These are phyloP conservation scores for Kodamaea anthophila DNA, from an alignment of 1,139 yeast species.

Conservation along the genomic window DNA sequence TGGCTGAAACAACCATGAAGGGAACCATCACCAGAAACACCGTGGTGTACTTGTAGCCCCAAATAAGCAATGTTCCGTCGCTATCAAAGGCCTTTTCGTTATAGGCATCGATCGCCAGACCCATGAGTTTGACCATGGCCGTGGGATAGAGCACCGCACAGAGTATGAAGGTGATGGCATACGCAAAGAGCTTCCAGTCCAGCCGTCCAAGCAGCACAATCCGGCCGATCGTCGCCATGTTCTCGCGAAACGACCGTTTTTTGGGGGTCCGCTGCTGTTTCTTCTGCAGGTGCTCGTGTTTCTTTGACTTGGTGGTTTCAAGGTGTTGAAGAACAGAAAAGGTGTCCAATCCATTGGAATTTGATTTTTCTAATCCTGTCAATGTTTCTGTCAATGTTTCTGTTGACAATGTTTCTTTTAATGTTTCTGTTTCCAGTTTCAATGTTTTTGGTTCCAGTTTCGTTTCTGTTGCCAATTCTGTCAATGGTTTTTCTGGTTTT, in stretches of 20 bases:
- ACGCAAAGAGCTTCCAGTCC: slow-evolving; percentile 32
- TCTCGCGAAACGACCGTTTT: slow-evolving; percentile 26
- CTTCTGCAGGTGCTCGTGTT: slow-evolving; percentile 25
- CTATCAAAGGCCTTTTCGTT: slow-evolving; percentile 31
- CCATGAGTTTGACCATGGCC: slow-evolving; percentile 41
- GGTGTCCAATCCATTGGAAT: no score
- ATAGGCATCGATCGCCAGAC: slow-evolving; percentile 42
- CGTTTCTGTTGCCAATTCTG: no score
- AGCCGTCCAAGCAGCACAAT: slow-evolving; percentile 38
- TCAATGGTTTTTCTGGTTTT: no score
- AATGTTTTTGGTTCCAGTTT: no score
- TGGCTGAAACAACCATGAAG: slow-evolving; percentile 38
- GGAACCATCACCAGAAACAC: slow-evolving; percentile 42
- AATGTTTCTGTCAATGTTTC: no score
- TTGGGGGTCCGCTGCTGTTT: slow-evolving; percentile 20
- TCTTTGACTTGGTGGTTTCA: slow-evolving; percentile 22
- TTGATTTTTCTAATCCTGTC: no score
- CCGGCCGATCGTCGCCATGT: slow-evolving; percentile 31
- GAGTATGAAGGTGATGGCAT: slow-evolving; percentile 38
- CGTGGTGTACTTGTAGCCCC: slow-evolving; percentile 43
- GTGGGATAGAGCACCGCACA: slow-evolving; percentile 46
- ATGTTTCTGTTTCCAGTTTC: no score
- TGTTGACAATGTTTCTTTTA: no score
- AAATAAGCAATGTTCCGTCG: slow-evolving; percentile 36
- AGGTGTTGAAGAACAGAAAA: slow-evolving; percentile 27